Base-by-base conservation (phyloP, 2,329 filamentous ascomycete species). In the Ophiosphaerella herpotricha region DNA sequence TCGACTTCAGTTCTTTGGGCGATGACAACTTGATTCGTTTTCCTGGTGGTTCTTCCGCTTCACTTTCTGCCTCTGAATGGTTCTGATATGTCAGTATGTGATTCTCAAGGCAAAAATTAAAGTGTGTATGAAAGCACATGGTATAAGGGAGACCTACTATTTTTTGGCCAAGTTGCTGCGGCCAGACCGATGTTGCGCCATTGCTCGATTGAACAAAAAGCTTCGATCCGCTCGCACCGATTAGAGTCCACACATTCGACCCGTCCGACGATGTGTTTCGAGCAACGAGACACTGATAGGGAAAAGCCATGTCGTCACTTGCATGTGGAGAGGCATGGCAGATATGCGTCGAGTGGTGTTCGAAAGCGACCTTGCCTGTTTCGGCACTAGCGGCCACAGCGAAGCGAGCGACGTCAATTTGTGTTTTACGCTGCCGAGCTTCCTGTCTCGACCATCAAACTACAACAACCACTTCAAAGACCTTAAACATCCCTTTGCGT, bases 401-500 rank as follows among this genome's bases (percentile, higher is more conserved):
- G 39, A 50, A 29, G 26, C 26, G 26, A 29, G 26, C 50, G 40
- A 58, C 50, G 39, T 60, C 57, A 63, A 67, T 61, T 66, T 67
- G 63, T 35, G 45, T 40, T 45, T 48, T 48, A 39, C 57, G 35
- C 43, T 41, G 43, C 38, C 55, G 46, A 58, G 51, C 50, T 51
- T 50, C 42, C 43, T 48, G 46, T 37, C 39, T 45, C 49, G 54
- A 51, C 56, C 54, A 64, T 54, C 57, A 61, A 13, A 64, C 55
- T 65, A 53, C 48, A 58, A 61, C 60, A 64, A 55, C 29, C 31
- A 55, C 35, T 64, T 61, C 81, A 82, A 86, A 78, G 71, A 88
- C 91, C 92, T 96, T 92, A 96, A 96, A 96, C 79, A 96, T 90
- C 91, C 91, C 95, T 85, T 89, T 90, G 94, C 94, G 90, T 91